Evolutionary conservation across 73 alveolate species (phyloP).

Genomic region (Effrenium voratum): DNA sequence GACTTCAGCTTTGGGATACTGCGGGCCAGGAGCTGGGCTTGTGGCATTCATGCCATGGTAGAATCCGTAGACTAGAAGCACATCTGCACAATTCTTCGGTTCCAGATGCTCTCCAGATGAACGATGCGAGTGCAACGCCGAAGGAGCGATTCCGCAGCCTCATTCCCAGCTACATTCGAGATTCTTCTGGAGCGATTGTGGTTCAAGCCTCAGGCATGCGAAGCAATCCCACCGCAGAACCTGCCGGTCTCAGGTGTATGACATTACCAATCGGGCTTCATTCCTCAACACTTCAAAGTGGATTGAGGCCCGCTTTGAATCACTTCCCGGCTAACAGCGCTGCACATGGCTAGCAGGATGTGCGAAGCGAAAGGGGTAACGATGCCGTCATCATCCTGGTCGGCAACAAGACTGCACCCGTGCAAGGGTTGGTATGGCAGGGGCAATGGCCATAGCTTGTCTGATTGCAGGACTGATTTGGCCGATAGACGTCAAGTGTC

Average conservation of each 20-base stretch:
- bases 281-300: slow-evolving; percentile 96
- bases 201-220: slow-evolving; percentile 12
- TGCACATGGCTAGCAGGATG: slow-evolving; percentile 30
- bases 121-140: neutral
- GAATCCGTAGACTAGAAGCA: neutral
- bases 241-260: slow-evolving; percentile 38
- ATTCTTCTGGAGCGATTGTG: slow-evolving; percentile 95
- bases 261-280: slow-evolving; percentile 95
- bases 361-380: slow-evolving; percentile 97
- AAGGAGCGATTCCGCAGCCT: slow-evolving; percentile 94
- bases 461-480: slow-evolving; percentile 45
- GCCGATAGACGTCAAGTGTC: slow-evolving; percentile 97
- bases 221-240: neutral
- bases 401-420: slow-evolving; percentile 97
- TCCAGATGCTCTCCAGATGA: neutral
- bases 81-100: neutral
- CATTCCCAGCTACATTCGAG: slow-evolving; percentile 95
- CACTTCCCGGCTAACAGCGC: neutral
- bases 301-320: slow-evolving; percentile 95
- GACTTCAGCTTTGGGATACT: slow-evolving; percentile 98
- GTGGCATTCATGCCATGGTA: neutral
- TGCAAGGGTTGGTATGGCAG: neutral
- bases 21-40: slow-evolving; percentile 95
- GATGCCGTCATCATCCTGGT: slow-evolving; percentile 97
- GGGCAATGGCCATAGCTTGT: neutral